Conservation (phyloP, 2,329 filamentous ascomycete genomes). For the Penicillium palitans region DNA sequence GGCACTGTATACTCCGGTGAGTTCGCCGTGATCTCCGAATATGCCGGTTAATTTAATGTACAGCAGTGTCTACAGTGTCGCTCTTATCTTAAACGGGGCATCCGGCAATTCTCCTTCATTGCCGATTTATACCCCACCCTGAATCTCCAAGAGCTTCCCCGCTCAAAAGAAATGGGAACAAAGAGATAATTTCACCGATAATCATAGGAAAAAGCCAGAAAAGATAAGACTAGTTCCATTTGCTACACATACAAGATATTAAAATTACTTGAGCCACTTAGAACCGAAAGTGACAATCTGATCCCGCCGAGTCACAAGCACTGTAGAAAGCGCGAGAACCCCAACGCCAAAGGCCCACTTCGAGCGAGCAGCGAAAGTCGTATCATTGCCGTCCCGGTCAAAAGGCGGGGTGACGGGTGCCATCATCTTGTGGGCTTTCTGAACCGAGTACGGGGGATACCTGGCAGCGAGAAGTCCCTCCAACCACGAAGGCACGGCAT, state of each 20-base stretch:
- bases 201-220: background rate
- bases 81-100: background rate
- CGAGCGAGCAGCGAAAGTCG: background rate
- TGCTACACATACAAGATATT: background rate
- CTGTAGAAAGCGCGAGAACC: conserved; percentile 9
- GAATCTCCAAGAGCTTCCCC: background rate
- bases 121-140: background rate
- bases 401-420: conserved; percentile 14
- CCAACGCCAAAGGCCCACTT: conserved; percentile 20
- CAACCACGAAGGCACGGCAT: conserved; percentile 22
- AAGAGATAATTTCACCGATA: background rate
- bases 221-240: background rate
- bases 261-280: conserved; percentile 3
- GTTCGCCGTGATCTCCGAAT: background rate
- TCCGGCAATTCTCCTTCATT: background rate
- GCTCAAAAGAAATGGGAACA: background rate
- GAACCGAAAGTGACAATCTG: conserved; percentile 1
- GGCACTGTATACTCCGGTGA: background rate
- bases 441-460: conserved; percentile 21
- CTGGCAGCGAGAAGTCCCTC: conserved; percentile 17
- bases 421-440: conserved; percentile 16
- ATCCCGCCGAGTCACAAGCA: background rate
- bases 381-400: conserved; percentile 23
- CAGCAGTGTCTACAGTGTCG: background rate
- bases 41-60: background rate